Evolutionary conservation across 257 asterid genomes (phyloP).

Genomic region (Misopates orontium): DNA sequence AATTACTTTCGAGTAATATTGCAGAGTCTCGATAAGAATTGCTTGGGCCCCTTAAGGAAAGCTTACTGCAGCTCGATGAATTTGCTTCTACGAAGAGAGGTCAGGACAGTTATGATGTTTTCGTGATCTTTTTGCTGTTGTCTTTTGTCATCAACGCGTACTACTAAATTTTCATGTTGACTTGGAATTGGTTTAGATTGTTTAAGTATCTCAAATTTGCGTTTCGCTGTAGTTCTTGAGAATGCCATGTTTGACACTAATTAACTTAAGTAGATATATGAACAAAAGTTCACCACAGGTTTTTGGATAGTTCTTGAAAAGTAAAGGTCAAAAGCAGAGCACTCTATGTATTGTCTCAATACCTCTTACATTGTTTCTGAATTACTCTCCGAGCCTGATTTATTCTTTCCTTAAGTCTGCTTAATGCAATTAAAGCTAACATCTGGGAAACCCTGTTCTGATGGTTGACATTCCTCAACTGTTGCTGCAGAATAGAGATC

Average conservation of each 20-base stretch:
- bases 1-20: slow-evolving; percentile 23
- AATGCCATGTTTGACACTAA: background rate
- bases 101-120: slow-evolving; percentile 39
- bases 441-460: background rate
- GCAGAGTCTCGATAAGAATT: slow-evolving; percentile 88
- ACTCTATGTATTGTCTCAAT: background rate
- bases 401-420: slow-evolving; percentile 20
- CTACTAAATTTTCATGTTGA: background rate
- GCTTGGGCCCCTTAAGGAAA: slow-evolving; percentile 84
- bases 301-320: slow-evolving; percentile 10
- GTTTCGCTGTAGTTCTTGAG: background rate
- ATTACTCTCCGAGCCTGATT: background rate
- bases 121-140: slow-evolving; percentile 25
- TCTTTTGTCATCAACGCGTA: background rate
- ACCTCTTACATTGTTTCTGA: background rate
- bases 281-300: slow-evolving; percentile 15
- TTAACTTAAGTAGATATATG: slow-evolving; percentile 5
- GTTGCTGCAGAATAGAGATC: slow-evolving; percentile 5
- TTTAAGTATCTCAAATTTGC: background rate
- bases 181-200: background rate
- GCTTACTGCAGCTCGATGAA: slow-evolving; percentile 96
- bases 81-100: slow-evolving; percentile 92
- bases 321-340: slow-evolving; percentile 1
- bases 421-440: slow-evolving; percentile 7
- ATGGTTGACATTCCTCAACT: background rate